Conservation (phyloP, 441 rosid species). For the Adansonia madagascariensis region DNA sequence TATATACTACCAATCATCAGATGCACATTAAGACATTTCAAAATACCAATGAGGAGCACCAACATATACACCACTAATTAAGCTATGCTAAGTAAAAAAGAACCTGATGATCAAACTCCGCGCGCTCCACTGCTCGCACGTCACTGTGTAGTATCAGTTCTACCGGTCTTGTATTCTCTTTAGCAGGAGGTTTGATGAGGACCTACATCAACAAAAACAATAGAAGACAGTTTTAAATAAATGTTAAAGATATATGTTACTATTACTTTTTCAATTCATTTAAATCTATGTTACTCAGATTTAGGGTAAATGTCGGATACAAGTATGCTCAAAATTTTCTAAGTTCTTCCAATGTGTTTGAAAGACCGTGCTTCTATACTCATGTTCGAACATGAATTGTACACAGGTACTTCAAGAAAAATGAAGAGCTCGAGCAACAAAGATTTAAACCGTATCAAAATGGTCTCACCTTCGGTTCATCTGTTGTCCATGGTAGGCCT, state of each 20-base stretch:
- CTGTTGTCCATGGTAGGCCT: conserved; percentile 97
- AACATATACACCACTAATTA: background rate
- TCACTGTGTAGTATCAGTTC: conserved; percentile 80
- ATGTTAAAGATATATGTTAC: background rate
- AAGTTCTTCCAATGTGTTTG: no score
- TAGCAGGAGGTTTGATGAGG: conserved; percentile 69
- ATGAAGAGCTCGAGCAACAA: no score
- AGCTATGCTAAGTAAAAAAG: background rate
- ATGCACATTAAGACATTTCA: background rate
- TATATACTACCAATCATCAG: background rate
- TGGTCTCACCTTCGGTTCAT: conserved; percentile 82
- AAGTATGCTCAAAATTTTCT: no score
- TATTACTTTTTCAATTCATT: background rate
- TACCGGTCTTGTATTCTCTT: conserved; percentile 68
- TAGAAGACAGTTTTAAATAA: background rate
- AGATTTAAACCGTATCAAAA: background rate
- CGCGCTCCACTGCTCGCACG: conserved; percentile 78
- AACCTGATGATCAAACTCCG: conserved; percentile 94
- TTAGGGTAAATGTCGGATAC: no score
- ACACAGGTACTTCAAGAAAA: no score
- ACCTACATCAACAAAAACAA: conserved; percentile 48
- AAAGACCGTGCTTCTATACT: no score
- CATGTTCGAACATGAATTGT: no score
- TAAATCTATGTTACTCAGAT: background rate
- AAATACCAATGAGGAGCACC: background rate